Base-by-base conservation (phyloP, 164 flowering plant species). In the Vitis rupestris region DNA sequence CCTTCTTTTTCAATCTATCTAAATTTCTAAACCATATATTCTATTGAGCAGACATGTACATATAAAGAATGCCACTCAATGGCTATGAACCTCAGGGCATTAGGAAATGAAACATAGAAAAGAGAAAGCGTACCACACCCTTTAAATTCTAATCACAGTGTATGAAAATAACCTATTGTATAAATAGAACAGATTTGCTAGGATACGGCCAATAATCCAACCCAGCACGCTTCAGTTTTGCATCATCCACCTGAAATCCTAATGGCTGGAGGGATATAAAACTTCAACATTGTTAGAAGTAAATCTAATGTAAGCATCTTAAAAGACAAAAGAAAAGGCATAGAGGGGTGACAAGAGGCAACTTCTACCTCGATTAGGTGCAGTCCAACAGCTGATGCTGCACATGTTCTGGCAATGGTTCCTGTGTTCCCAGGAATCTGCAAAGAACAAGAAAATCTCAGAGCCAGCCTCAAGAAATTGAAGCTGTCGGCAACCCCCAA, bases 171-270 rank as follows among this genome's bases (percentile, higher is more conserved):
- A 10, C n/a, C n/a, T 4, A 63, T 12, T 15, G 12, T n/a, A 30
- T 29, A 48, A 2, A 47, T 3, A 13, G 4, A 51, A 70, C 16
- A 65, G 1, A 72, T 52, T 10, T 50, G 48, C 52, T 66, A 65
- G 95, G 99, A 92, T 94, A 94, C 99, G 95, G 97, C 97, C 99
- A 92, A 62, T 92, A 94, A 76, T 94, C 97, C 77, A 94, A 73
- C 61, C 99, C 97, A 68, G 99, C 99, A 69, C 99, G 97, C 85
- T 92, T 92, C 53, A 94, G 71, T 75, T 94, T 94, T 63, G 94
- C 30, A 79, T 91, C 92, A 74, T 90, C 97, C 57, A 94, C 82
- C 76, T 82, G 82, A 82, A 90, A 94, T 63, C 99, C 99, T 75
- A 94, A 67, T 51, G 99, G 97, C 99, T 94, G 83, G 50, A 50